Conservation (phyloP, 116 monocot species). For the Thalassia testudinum region DNA sequence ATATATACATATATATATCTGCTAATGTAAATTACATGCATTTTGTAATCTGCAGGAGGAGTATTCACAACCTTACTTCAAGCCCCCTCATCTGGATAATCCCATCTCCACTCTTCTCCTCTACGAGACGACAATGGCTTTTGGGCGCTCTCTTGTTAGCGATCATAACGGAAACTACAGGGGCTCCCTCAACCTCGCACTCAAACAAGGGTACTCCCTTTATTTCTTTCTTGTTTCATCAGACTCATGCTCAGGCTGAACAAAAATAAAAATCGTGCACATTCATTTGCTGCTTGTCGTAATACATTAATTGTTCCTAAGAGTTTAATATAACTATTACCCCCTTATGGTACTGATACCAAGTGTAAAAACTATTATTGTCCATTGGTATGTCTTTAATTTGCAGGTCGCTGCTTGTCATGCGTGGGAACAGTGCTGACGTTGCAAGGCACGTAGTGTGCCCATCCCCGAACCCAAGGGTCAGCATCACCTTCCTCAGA, state of each 20-base stretch:
- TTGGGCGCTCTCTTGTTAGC: conserved; percentile 48
- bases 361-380: background rate
- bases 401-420: conserved; percentile 82
- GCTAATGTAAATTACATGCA: background rate
- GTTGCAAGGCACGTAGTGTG: conserved; percentile 91
- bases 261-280: background rate
- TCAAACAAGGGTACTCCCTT: conserved; percentile 68
- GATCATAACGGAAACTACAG: conserved; percentile 67
- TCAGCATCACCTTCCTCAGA: conserved; percentile 66
- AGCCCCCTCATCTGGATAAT: conserved; percentile 83
- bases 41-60: conserved; percentile 33
- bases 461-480: conserved; percentile 55
- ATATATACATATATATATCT: too few species aligned
- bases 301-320: too few species aligned
- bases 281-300: too few species aligned
- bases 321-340: too few species aligned
- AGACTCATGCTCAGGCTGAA: background rate
- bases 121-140: conserved; percentile 69
- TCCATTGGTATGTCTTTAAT: background rate
- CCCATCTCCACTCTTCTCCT: conserved; percentile 81
- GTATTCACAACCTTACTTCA: conserved; percentile 81
- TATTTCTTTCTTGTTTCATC: background rate
- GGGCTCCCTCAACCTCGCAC: conserved; percentile 65
- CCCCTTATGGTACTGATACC: too few species aligned
- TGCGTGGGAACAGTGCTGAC: conserved; percentile 98